These are phyloP conservation scores for Rhodomyrtus tomentosa DNA, from an alignment of 345 rosid species.

Conservation along the genomic window DNA sequence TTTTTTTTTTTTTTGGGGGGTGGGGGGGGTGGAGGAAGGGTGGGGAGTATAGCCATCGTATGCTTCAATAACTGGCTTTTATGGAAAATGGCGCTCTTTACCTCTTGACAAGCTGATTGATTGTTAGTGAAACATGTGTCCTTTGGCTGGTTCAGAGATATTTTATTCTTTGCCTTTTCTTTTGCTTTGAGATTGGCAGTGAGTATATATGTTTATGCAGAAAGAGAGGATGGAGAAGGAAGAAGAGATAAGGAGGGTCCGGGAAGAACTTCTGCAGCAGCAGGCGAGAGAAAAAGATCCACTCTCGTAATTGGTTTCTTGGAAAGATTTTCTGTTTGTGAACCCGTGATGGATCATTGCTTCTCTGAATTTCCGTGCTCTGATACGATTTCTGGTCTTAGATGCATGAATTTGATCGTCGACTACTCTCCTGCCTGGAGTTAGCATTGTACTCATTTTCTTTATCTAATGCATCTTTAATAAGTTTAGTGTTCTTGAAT, in stretches of 20 bases:
- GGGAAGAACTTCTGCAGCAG: conserved; percentile 5
- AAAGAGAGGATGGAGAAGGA: conserved; percentile 11
- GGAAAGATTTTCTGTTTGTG: background rate
- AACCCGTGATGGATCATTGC: background rate
- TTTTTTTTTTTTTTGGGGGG: too few species aligned
- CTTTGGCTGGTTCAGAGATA: background rate
- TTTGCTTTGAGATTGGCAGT: background rate
- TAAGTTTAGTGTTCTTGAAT: background rate
- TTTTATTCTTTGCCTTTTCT: background rate
- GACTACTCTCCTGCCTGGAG: background rate
- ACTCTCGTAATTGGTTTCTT: background rate
- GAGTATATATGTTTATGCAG: background rate
- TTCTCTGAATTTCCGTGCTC: background rate
- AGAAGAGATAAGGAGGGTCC: conserved; percentile 11
- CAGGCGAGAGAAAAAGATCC: background rate
- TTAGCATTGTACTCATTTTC: background rate
- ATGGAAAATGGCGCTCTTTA: background rate
- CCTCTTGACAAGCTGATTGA: background rate
- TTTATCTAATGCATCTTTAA: background rate
- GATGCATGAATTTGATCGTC: background rate
- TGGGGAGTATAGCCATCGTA: background rate
- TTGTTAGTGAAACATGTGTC: background rate
- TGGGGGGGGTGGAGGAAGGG: background rate
- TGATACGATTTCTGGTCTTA: background rate
- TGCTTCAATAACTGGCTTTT: background rate